These are phyloP conservation scores for Conticribra weissflogii DNA, from an alignment of 108 stramenopile species.

Conservation along the genomic window DNA sequence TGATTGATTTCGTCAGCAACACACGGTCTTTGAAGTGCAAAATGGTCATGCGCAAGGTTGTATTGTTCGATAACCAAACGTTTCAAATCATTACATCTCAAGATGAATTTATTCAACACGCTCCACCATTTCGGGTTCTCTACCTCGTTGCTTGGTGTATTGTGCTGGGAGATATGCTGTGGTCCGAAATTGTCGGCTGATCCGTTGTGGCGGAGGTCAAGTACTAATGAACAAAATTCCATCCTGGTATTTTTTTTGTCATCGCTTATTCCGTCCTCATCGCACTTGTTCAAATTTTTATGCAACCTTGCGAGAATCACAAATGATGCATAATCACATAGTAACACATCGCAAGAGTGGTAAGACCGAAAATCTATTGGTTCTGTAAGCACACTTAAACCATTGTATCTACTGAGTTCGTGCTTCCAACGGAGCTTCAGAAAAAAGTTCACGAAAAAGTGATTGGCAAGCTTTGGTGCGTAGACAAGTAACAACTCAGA, in stretches of 20 bases:
- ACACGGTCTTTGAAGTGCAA: constrained; percentile 5
- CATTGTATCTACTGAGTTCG: constrained; percentile 58
- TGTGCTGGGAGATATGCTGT: not conserved
- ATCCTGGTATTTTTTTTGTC: no score
- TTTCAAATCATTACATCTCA: constrained; percentile 13
- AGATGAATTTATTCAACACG: constrained; percentile 15
- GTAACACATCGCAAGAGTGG: constrained; percentile 45
- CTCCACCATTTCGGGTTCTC: constrained; percentile 47
- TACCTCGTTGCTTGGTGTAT: constrained; percentile 2
- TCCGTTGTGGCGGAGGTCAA: constrained; percentile 35
- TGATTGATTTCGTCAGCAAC: not conserved
- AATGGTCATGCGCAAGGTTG: not conserved
- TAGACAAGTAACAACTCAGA: no score
- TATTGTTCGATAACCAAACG: constrained; percentile 41
- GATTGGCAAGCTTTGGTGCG: not conserved
- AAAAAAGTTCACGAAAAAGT: constrained; percentile 3
- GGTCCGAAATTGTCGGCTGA: not conserved
- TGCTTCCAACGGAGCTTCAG: constrained; percentile 70
- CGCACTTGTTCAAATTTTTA: not conserved
- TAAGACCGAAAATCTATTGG: constrained; percentile 5
- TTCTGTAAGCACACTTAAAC: constrained; percentile 26
- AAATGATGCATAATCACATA: constrained; percentile 64
- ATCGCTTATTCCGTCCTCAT: not conserved
- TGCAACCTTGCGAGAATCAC: constrained; percentile 9
- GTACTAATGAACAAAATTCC: constrained; percentile 30